phyloP scores from a whole-genome alignment of 108 stramenopile genomes.

The Chaetoceros muelleri region DNA sequence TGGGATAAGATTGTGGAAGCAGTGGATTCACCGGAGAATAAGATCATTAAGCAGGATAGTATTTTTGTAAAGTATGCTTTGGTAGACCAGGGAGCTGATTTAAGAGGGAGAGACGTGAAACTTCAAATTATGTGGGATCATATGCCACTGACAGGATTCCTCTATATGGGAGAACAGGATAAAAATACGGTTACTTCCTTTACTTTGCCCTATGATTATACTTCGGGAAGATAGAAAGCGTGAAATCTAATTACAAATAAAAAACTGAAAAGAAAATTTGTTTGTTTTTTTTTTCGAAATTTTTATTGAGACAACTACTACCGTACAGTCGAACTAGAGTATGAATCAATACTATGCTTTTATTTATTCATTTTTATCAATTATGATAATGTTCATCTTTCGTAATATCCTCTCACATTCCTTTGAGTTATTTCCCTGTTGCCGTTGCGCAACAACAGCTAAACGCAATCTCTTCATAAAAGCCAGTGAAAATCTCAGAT shows the following conservation, averaged over 20 bases:
- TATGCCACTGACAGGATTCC: constrained; percentile 91
- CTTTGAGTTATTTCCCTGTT: too few species aligned
- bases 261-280: neutral
- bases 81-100: constrained; percentile 89
- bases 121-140: constrained; percentile 93
- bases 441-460: too few species aligned
- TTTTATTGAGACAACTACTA: too few species aligned
- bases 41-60: constrained; percentile 60
- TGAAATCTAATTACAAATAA: neutral
- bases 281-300: too few species aligned
- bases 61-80: constrained; percentile 94
- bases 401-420: too few species aligned
- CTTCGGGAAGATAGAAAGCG: constrained; percentile 3
- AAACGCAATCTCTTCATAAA: too few species aligned
- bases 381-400: too few species aligned
- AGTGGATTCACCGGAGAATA: constrained; percentile 41
- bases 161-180: constrained; percentile 68
- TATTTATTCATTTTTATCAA: too few species aligned
- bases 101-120: constrained; percentile 81
- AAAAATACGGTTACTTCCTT: constrained; percentile 40
- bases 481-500: too few species aligned
- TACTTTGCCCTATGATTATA: constrained; percentile 66
- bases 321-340: too few species aligned
- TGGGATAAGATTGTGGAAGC: constrained; percentile 96
- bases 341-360: too few species aligned